Evolutionary conservation across 2,329 filamentous ascomycete species (phyloP), one percentile per base, ranked within the genome.

Genomic region (Penicillium sp.): DNA sequence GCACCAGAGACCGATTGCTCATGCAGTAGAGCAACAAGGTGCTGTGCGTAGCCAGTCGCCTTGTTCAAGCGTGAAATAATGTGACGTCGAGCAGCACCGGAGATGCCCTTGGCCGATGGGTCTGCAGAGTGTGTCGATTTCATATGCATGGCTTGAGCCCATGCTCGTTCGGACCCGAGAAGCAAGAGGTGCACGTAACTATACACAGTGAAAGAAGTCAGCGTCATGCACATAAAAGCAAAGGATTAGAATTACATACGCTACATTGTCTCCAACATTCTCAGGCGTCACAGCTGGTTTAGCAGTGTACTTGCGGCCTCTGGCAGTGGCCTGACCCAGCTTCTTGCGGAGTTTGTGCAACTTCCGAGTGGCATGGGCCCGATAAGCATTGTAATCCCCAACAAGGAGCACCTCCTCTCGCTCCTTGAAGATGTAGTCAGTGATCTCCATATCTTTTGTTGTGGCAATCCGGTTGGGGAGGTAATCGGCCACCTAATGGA

Each of bases 131-230:
- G 91, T 21, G 86, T 80, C 4, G 91, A 85, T 76, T 96, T 97
- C 83, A 97, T 91, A 71, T 90, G 87, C 92, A 98, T 96, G 56
- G 93, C 93, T 74, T 96, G 89, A 37, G 95, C 93, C 91, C 92
- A 98, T 51, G 93, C 91, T 62, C 95, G 86, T 79, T 99, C 95
- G 59, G 93, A 87, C 39, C 87, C 90, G 69, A 97, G 86, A 55
- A 99, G 82, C 31, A 93, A 81, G n/a, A 97, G 81, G 64, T 89
- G 83, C 48, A 88, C 84, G 76, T 87, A 90, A 75, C 91, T 96
- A 44, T 9, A 66, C 35, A 46, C 41, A 48, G 39, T 3, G 37
- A 52, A 16, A 57, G 44, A 50, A 49, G 53, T 66, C 46, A 68
- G 58, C 13, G 49, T 31, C 7, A 11, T 27, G 16, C 33, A 39